Evolutionary conservation across 2,329 filamentous ascomycete species (phyloP).

Genomic region (Cladobotryum protrusum): DNA sequence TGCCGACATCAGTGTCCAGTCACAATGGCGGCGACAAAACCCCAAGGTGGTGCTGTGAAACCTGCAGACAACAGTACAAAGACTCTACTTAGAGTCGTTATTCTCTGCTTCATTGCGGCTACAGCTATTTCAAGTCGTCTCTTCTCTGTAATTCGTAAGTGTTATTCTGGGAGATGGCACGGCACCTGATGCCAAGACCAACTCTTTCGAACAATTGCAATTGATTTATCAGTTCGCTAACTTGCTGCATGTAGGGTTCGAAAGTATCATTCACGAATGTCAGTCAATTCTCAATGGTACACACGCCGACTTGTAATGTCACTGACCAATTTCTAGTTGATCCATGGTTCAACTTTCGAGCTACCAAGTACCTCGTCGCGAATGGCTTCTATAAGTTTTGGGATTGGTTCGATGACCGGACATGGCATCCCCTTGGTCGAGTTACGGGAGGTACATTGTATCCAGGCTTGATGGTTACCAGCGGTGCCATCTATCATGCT

Average conservation of each 20-base stretch:
- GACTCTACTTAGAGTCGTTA: conserved; percentile 79
- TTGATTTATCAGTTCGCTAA: conserved; percentile 24
- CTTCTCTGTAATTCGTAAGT: conserved; percentile 95
- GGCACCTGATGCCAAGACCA: not conserved
- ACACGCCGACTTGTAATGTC: not conserved
- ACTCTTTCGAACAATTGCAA: conserved; percentile 3
- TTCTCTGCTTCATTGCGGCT: conserved; percentile 83
- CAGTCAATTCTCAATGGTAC: conserved; percentile 35
- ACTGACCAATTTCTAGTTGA: conserved; percentile 60
- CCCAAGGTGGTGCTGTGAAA: conserved; percentile 59
- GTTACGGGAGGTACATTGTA: conserved; percentile 99
- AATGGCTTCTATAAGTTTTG: conserved; percentile 99
- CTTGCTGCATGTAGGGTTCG: conserved; percentile 61
- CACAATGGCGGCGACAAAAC: conserved; percentile 38
- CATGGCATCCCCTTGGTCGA: conserved; percentile 97
- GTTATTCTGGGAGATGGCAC: conserved; percentile 7
- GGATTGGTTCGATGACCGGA: conserved; percentile 99
- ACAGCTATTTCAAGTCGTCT: conserved; percentile 89
- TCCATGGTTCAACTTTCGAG: conserved; percentile 99
- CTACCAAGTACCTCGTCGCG: conserved; percentile 93
- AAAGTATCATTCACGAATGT: conserved; percentile 99
- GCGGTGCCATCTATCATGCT: conserved; percentile 90
- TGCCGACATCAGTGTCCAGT: conserved; percentile 25
- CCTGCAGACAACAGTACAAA: conserved; percentile 77
- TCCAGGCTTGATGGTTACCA: conserved; percentile 97